phyloP scores from a whole-genome alignment of 1,284 basidiomycete genomes.

The Cerioporus squamosus region DNA sequence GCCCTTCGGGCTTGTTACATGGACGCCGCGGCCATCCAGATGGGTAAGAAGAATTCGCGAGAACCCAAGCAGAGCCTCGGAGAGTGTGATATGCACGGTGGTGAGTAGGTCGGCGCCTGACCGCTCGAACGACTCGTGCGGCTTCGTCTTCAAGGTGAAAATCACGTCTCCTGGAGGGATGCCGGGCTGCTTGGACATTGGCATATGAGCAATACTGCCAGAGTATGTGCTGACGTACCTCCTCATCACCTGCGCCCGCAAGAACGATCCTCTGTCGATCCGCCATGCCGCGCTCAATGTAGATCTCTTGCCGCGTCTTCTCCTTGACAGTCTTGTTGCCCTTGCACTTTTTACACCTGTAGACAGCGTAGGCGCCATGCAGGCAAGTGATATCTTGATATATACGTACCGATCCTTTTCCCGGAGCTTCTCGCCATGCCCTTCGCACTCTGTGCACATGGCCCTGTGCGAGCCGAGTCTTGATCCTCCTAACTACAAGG shows the following conservation, averaged over 20 bases:
- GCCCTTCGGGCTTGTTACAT: slow-evolving; percentile 71
- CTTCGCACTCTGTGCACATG: slow-evolving; percentile 81
- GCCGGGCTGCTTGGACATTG: slow-evolving; percentile 59
- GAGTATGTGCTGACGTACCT: slow-evolving; percentile 48
- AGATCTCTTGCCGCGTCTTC: slow-evolving; percentile 87
- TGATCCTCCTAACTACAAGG: slow-evolving; percentile 50
- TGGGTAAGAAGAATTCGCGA: slow-evolving; percentile 86
- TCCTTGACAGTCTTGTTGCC: slow-evolving; percentile 85
- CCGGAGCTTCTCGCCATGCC: slow-evolving; percentile 78
- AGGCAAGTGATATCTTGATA: not conserved
- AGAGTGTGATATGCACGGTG: slow-evolving; percentile 83
- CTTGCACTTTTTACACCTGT: slow-evolving; percentile 95
- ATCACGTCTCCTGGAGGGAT: slow-evolving; percentile 87
- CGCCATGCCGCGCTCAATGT: slow-evolving; percentile 88
- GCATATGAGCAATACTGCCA: not conserved
- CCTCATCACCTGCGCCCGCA: slow-evolving; percentile 88
- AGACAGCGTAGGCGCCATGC: slow-evolving; percentile 4
- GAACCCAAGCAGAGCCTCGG: slow-evolving; percentile 91
- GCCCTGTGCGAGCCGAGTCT: slow-evolving; percentile 55
- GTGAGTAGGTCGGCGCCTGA: slow-evolving; percentile 80
- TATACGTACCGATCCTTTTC: slow-evolving; percentile 83
- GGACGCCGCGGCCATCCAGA: slow-evolving; percentile 87
- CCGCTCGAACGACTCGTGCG: slow-evolving; percentile 82
- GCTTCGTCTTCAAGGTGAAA: slow-evolving; percentile 74
- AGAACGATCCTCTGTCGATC: slow-evolving; percentile 88